Conservation (phyloP, 495 filamentous ascomycete species). For the Xylaria cubensis region DNA sequence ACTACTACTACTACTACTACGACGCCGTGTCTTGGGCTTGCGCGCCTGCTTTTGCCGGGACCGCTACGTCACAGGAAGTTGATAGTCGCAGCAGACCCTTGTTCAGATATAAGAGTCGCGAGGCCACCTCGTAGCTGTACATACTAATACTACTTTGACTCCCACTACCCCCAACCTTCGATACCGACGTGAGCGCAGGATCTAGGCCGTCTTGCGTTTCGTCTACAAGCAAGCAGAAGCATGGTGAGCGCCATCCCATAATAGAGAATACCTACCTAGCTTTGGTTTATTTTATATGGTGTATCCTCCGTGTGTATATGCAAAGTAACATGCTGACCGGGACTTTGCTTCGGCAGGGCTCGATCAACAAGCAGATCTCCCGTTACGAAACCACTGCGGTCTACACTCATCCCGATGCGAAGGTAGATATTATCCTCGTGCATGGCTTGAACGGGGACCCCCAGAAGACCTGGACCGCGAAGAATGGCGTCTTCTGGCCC, state of each 20-base stretch:
- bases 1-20: conserved; percentile 19
- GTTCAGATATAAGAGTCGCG: conserved; percentile 24
- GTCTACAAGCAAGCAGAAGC: conserved; percentile 32
- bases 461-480: conserved; percentile 74
- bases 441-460: conserved; percentile 86
- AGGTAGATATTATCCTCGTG: conserved; percentile 76
- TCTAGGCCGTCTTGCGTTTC: conserved; percentile 31
- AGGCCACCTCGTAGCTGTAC: conserved; percentile 16
- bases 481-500: conserved; percentile 76
- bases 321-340: conserved; percentile 29
- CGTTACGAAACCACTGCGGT: conserved; percentile 74
- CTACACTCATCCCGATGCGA: conserved; percentile 64
- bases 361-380: conserved; percentile 63
- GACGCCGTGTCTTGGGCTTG: conserved; percentile 25
- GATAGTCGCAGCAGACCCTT: conserved; percentile 1
- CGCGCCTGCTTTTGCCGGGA: conserved; percentile 6
- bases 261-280: conserved; percentile 1
- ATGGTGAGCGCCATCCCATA: conserved; percentile 36
- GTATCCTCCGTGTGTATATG: not conserved
- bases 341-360: conserved; percentile 40
- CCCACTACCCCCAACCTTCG: conserved; percentile 16
- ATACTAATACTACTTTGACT: conserved; percentile 27
- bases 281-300: conserved; percentile 6
- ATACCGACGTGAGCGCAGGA: conserved; percentile 28
- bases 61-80: conserved; percentile 16